phyloP scores from a whole-genome alignment of 1,139 yeast species.

The Geotrichum reessii region DNA sequence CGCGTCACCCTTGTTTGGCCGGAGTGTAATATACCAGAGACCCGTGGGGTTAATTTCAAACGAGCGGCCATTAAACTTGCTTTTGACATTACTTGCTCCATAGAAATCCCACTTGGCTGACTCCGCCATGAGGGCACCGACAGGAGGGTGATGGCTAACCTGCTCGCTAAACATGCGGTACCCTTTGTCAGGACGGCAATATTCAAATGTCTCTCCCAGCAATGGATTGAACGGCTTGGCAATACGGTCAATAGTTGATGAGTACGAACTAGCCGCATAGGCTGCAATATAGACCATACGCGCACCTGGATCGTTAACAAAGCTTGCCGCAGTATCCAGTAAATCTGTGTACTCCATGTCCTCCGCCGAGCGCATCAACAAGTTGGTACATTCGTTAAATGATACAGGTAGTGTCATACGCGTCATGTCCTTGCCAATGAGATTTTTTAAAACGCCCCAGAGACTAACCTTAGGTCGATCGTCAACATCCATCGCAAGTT shows the following conservation, averaged over 20 bases:
- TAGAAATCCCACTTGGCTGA: slow-evolving; percentile 67
- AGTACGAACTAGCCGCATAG: slow-evolving; percentile 90
- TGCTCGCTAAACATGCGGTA: slow-evolving; percentile 69
- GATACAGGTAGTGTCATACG: slow-evolving; percentile 93
- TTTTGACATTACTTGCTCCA: slow-evolving; percentile 89
- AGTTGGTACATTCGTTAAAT: slow-evolving; percentile 90
- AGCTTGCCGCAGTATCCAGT: slow-evolving; percentile 66
- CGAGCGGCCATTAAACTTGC: slow-evolving; percentile 84
- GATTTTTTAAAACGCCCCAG: slow-evolving; percentile 90
- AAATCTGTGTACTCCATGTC: slow-evolving; percentile 83
- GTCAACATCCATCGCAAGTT: slow-evolving; percentile 66
- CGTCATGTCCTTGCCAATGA: slow-evolving; percentile 96
- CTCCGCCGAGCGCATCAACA: slow-evolving; percentile 89
- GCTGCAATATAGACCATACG: slow-evolving; percentile 86
- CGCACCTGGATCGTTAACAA: slow-evolving; percentile 67
- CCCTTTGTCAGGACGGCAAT: slow-evolving; percentile 72
- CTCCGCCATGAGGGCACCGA: slow-evolving; percentile 75
- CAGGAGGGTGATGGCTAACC: slow-evolving; percentile 75
- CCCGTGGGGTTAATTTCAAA: slow-evolving; percentile 74
- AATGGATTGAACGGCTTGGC: slow-evolving; percentile 96
- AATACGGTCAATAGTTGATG: slow-evolving; percentile 85
- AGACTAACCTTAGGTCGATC: slow-evolving; percentile 84
- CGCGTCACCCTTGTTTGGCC: slow-evolving; percentile 60
- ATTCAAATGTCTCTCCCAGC: slow-evolving; percentile 80
- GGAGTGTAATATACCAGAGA: slow-evolving; percentile 74